Percentiles rank a stretch among this genome's conserved stretches.
phyloP scores from a whole-genome alignment of 2,329 filamentous ascomycete genomes.

The Ceratocystiopsis brevicomis region DNA sequence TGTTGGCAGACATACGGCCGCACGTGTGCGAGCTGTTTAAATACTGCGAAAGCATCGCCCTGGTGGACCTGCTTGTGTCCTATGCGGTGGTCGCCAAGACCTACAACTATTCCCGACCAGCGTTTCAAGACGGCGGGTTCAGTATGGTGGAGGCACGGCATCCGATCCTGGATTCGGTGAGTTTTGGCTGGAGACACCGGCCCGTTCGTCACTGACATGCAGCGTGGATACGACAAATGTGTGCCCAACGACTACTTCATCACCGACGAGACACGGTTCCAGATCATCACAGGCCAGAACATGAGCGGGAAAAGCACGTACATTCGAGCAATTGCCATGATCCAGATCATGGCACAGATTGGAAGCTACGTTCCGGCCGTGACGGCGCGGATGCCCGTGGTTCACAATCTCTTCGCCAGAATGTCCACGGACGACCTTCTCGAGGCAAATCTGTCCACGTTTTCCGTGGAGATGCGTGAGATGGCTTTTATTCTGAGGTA shows the following conservation, averaged over 20 bases:
- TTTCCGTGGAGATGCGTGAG: slow-evolving; percentile 88
- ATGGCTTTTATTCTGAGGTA: slow-evolving; percentile 74
- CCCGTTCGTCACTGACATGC: background rate
- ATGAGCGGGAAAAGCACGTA: slow-evolving; percentile 98
- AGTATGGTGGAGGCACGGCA: slow-evolving; percentile 60
- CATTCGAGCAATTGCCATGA: slow-evolving; percentile 65
- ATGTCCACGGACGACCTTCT: slow-evolving; percentile 75
- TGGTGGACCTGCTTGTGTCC: slow-evolving; percentile 68
- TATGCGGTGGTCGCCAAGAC: slow-evolving; percentile 55
- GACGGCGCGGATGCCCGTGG: slow-evolving; percentile 64
- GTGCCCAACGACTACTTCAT: slow-evolving; percentile 85
- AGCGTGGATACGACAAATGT: slow-evolving; percentile 32
- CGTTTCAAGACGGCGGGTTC: slow-evolving; percentile 41
- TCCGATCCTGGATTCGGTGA: slow-evolving; percentile 51
- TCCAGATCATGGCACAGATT: slow-evolving; percentile 85
- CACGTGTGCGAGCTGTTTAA: slow-evolving; percentile 61
- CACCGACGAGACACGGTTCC: slow-evolving; percentile 61
- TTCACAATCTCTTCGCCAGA: slow-evolving; percentile 70
- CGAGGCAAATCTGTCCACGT: slow-evolving; percentile 81
- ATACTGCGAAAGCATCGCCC: slow-evolving; percentile 67
- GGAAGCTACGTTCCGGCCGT: slow-evolving; percentile 77
- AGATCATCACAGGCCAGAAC: slow-evolving; percentile 89
- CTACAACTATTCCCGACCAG: slow-evolving; percentile 41
- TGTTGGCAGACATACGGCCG: slow-evolving; percentile 53
- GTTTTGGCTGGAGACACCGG: slow-evolving; percentile 13